These are phyloP conservation scores for Phaseolus coccineus DNA, from an alignment of 331 rosid genomes.

Conservation along the genomic window DNA sequence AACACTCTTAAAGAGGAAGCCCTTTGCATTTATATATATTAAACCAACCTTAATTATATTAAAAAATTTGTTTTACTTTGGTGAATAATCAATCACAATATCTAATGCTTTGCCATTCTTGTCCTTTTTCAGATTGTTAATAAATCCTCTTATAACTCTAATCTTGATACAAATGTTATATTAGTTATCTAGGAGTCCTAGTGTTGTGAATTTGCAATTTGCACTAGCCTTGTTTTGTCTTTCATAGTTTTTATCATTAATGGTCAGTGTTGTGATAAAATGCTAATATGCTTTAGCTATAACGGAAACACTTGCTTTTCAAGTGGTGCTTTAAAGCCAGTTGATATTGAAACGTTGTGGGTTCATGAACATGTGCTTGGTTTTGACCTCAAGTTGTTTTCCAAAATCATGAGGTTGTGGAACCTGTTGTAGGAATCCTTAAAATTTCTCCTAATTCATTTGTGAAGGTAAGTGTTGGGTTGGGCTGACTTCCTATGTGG, in stretches of 20 bases:
- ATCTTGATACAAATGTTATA: constrained; percentile 10
- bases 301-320: constrained; percentile 43
- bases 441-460: constrained; percentile 77
- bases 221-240: background rate
- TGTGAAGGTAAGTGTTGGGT: constrained; percentile 84
- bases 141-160: constrained; percentile 6
- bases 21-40: constrained; percentile 32
- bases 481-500: too few species aligned
- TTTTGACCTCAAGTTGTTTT: constrained; percentile 87
- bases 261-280: constrained; percentile 19
- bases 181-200: background rate
- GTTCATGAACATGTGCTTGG: constrained; percentile 98
- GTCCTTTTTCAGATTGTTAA: constrained; percentile 3
- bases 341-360: constrained; percentile 89
- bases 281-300: constrained; percentile 41
- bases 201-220: constrained; percentile 12
- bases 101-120: background rate
- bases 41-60: background rate
- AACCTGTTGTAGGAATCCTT: constrained; percentile 94
- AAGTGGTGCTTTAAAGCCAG: constrained; percentile 99
- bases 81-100: constrained; percentile 23
- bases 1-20: constrained; percentile 9
- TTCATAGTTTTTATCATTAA: constrained; percentile 16
- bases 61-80: constrained; percentile 13
- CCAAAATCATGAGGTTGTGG: constrained; percentile 82